These are phyloP conservation scores for Ananas comosus DNA, from an alignment of 176 grass and related monocot genomes.

Conservation along the genomic window DNA sequence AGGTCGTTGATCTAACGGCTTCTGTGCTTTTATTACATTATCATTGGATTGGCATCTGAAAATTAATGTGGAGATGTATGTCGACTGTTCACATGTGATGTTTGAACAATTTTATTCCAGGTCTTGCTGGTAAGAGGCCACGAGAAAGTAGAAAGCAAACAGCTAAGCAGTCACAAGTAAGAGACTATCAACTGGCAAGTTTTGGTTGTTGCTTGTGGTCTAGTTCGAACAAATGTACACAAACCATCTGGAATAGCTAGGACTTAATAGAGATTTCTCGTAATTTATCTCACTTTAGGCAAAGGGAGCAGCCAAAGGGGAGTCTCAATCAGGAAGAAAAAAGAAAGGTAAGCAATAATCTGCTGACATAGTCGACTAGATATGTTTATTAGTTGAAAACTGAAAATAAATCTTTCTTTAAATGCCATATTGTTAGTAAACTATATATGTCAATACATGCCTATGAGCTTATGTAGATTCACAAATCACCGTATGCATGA, in stretches of 20 bases:
- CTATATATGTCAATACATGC: not conserved
- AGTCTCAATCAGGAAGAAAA: slow-evolving; percentile 23
- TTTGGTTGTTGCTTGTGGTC: not conserved
- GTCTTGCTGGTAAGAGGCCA: slow-evolving; percentile 38
- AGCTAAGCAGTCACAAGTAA: slow-evolving; percentile 14
- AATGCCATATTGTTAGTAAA: not conserved
- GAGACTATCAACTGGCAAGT: not conserved
- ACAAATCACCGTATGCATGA: not conserved
- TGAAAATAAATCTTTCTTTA: slow-evolving; percentile 6
- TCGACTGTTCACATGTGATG: slow-evolving; percentile 1
- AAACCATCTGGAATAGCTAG: not conserved
- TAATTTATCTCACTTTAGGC: slow-evolving; percentile 21
- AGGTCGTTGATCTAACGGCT: slow-evolving; percentile 23
- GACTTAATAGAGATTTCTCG: not conserved
- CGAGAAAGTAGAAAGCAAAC: slow-evolving; percentile 24
- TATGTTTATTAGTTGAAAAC: not conserved
- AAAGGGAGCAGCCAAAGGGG: slow-evolving; percentile 21
- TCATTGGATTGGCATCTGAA: not conserved
- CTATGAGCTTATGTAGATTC: not conserved
- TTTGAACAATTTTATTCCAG: slow-evolving; percentile 25
- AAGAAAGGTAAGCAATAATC: slow-evolving; percentile 49
- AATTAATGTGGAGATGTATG: not conserved
- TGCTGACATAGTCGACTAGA: slow-evolving; percentile 13
- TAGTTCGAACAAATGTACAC: not conserved
- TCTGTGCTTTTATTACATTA: slow-evolving; percentile 4